Base-by-base conservation (phyloP, 2,329 filamentous ascomycete genomes). In the Pestalotiopsis fici region DNA sequence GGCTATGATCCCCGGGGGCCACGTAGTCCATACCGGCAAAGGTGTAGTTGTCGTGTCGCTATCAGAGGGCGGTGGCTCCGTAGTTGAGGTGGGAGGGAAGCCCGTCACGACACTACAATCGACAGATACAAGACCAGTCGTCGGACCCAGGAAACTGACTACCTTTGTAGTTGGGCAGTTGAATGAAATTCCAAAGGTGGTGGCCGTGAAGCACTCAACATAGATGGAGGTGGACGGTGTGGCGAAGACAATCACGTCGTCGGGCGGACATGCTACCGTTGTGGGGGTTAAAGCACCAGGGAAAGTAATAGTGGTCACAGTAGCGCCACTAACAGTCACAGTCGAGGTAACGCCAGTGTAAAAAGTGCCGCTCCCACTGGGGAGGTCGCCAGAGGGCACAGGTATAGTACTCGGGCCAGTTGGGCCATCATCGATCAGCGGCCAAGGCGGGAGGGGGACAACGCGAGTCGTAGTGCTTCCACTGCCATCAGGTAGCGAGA, bases 381-480 rank as follows among this genome's bases (percentile, higher is more conserved):
- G 11, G 9, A 21, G 7, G 1, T 21, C 7, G 23, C 4, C 12
- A 21, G 56, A 21, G n/a, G 67, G 31, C 31, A 35, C 43, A 2
- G 66, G 66, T 21, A 64, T n/a, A 5, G 39, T 66, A 13, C 47
- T 64, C 15, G 66, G 68, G 4, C 68, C 69, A 7, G 50, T 65
- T 23, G 62, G 66, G 3, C 67, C 69, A 0, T 60, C 54, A 28
- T 63, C 61, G 12, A 74, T 66, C 23, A 61, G 64, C 2, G 71
- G 72, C 72, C 71, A 74, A 2, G 71, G 72, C 3, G 72, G 72
- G 4, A 73, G 68, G 3, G 67, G 28, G 15, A 73, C 27, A 3
- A 59, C 70, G 4, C 73, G 68, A 3, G 65, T 68, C 0, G 69
- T 71, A 2, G 59, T 55, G 39, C 67, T 64, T 2, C 73, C 71